A percentile compares a stretch with the other conserved stretches of the same genome.
phyloP scores from a whole-genome alignment of 257 asterid species.

The Catharanthus roseus region DNA sequence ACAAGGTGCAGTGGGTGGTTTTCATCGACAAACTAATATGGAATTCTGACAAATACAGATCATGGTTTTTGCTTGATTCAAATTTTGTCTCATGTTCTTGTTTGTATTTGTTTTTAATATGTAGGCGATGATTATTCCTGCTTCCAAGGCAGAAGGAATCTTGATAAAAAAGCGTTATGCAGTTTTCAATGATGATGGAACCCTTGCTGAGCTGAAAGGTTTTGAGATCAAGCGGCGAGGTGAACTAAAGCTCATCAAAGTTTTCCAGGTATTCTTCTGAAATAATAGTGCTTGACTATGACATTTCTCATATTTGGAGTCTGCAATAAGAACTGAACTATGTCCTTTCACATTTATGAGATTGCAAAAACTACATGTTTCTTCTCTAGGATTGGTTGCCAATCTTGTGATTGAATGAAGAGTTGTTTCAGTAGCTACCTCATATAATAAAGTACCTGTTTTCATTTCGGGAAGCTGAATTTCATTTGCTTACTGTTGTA shows the following conservation, averaged over 20 bases:
- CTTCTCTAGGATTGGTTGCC: conserved; percentile 1
- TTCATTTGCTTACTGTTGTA: not conserved
- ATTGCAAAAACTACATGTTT: not conserved
- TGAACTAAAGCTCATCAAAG: conserved; percentile 99
- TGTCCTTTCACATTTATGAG: not conserved
- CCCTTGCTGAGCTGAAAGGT: conserved; percentile 96
- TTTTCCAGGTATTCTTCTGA: conserved; percentile 72
- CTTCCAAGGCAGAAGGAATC: conserved; percentile 99
- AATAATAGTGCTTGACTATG: not conserved
- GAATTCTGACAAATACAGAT: conserved; percentile 15
- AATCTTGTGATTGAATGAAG: not conserved
- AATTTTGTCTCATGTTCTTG: conserved; percentile 12
- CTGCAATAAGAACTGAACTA: not conserved
- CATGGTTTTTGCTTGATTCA: conserved; percentile 21
- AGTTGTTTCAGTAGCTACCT: not conserved
- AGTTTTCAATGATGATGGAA: conserved; percentile 96
- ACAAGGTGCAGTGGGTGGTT: conserved; percentile 60
- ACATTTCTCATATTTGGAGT: conserved; percentile 10
- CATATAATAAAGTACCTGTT: not conserved
- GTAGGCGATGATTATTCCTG: conserved; percentile 96
- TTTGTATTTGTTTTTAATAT: conserved; percentile 18
- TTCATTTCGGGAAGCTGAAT: not conserved
- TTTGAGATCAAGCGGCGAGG: conserved; percentile 99
- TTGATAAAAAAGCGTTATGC: conserved; percentile 97
- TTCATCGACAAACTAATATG: conserved; percentile 22